phyloP scores from a whole-genome alignment of 306 rosid genomes.

The Lithocarpus polystachyus region DNA sequence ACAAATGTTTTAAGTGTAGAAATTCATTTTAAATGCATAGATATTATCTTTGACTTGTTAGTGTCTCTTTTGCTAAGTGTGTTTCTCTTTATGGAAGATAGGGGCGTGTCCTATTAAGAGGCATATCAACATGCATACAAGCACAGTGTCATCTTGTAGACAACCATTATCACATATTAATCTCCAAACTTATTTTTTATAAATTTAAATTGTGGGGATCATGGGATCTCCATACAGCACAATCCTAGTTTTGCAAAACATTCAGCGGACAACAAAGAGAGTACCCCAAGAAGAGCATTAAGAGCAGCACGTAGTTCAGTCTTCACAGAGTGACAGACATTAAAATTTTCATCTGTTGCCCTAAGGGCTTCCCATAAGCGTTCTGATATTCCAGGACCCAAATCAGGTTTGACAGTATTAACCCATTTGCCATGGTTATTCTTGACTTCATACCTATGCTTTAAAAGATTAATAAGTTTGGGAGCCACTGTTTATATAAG shows the following conservation, averaged over 20 bases:
- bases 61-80: no score
- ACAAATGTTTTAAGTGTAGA: no score
- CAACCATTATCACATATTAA: background rate
- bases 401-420: slow-evolving; percentile 52
- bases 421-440: slow-evolving; percentile 83
- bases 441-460: slow-evolving; percentile 72
- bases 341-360: slow-evolving; percentile 48
- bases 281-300: slow-evolving; percentile 78
- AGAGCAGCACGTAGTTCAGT: slow-evolving; percentile 63
- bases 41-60: no score
- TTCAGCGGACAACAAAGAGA: slow-evolving; percentile 10
- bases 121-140: no score
- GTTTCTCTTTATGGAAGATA: no score
- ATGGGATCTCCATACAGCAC: background rate
- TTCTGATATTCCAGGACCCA: slow-evolving; percentile 82
- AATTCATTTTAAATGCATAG: no score
- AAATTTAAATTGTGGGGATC: background rate
- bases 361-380: slow-evolving; percentile 58
- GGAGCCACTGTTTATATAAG: slow-evolving; percentile 1
- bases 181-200: background rate
- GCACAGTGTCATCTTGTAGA: background rate
- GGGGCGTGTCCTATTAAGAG: no score
- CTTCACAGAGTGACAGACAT: slow-evolving; percentile 46
- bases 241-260: background rate
- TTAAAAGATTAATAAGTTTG: slow-evolving; percentile 9